phyloP scores from a whole-genome alignment of 2,329 filamentous ascomycete species.

The Venturia carpophila region DNA sequence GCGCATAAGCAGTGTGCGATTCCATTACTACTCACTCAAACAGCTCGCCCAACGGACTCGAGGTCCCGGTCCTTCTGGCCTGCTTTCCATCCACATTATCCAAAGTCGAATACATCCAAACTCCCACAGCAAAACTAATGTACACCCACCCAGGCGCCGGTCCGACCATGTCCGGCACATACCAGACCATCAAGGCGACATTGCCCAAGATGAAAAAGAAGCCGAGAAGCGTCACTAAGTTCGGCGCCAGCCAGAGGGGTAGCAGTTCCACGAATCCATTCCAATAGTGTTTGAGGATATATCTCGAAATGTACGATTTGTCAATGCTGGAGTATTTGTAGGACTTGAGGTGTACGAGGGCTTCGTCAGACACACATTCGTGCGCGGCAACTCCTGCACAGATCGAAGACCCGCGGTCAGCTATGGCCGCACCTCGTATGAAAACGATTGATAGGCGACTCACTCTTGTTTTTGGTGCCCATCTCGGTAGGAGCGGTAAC shows the following conservation, averaged over 20 bases:
- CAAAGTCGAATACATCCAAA: conserved; percentile 98
- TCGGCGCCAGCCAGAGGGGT: conserved; percentile 93
- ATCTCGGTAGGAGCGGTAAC: conserved; percentile 16
- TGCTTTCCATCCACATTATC: conserved; percentile 99
- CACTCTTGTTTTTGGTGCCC: conserved; percentile 10
- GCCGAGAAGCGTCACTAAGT: conserved; percentile 91
- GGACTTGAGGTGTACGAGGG: conserved; percentile 79
- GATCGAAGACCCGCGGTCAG: not conserved
- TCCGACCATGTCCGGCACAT: conserved; percentile 83
- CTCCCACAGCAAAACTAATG: conserved; percentile 87
- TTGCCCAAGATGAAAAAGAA: conserved; percentile 92
- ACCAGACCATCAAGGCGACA: conserved; percentile 64
- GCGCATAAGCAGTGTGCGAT: not conserved
- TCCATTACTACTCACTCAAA: conserved; percentile 61
- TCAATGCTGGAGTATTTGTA: conserved; percentile 99
- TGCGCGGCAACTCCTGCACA: conserved; percentile 47
- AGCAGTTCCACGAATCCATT: conserved; percentile 89
- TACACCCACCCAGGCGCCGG: conserved; percentile 82
- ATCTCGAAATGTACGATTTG: conserved; percentile 86
- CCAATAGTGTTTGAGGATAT: conserved; percentile 95
- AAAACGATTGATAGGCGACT: not conserved
- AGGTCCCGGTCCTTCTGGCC: conserved; percentile 87
- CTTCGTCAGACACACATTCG: conserved; percentile 74
- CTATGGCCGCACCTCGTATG: not conserved
- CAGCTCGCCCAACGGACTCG: conserved; percentile 86